These are phyloP conservation scores for Roridomyces roridus DNA, from an alignment of 768 basidiomycete species.

Conservation along the genomic window DNA sequence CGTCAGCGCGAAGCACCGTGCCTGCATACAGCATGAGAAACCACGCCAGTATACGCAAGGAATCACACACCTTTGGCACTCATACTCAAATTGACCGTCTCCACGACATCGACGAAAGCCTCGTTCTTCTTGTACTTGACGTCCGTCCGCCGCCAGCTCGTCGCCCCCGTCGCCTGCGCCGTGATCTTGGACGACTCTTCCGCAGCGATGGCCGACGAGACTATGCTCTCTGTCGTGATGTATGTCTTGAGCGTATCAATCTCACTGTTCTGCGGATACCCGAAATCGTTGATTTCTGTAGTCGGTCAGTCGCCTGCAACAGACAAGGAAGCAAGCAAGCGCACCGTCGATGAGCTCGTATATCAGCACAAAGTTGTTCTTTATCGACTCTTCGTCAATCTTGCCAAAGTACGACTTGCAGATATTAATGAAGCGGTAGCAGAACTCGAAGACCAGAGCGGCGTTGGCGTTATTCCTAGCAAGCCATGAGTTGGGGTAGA, in stretches of 20 bases:
- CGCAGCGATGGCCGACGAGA: conserved; percentile 86
- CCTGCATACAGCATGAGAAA: conserved; percentile 50
- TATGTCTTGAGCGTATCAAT: conserved; percentile 97
- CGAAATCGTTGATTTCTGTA: conserved; percentile 95
- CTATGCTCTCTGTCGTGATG: conserved; percentile 96
- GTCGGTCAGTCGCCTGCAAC: not conserved
- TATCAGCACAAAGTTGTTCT: conserved; percentile 98
- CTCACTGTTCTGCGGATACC: conserved; percentile 99
- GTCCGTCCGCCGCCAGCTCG: conserved; percentile 93
- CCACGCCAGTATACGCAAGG: not conserved
- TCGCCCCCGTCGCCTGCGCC: conserved; percentile 94
- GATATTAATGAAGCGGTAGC: conserved; percentile 95
- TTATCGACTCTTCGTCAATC: conserved; percentile 96
- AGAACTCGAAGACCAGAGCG: conserved; percentile 96
- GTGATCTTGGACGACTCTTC: conserved; percentile 99
- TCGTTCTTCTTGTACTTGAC: conserved; percentile 99
- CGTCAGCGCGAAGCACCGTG: conserved; percentile 90
- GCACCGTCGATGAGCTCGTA: conserved; percentile 97
- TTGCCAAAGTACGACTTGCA: conserved; percentile 97
- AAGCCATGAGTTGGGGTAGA: too few species aligned
- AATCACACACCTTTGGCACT: conserved; percentile 83
- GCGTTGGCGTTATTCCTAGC: conserved; percentile 95
- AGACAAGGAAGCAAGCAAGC: conserved; percentile 28
- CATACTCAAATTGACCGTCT: conserved; percentile 96
- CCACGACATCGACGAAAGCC: conserved; percentile 99